These are phyloP conservation scores for Solanum virginianum DNA, from an alignment of 257 asterid species.

Conservation along the genomic window DNA sequence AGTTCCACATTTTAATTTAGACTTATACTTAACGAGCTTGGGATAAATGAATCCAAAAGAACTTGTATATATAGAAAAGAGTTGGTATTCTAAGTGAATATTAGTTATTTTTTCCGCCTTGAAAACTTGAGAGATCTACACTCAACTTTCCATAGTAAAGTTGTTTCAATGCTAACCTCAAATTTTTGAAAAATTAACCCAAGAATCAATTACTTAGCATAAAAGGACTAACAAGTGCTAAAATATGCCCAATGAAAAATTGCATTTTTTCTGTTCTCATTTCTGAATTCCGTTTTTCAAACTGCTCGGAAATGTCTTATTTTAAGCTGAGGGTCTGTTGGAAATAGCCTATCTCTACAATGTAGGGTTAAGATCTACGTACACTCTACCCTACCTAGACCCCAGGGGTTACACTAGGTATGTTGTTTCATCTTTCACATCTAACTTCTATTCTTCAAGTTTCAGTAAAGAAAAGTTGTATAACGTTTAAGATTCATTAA, in stretches of 20 bases:
- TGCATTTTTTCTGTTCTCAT: not conserved
- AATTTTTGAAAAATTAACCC: not conserved
- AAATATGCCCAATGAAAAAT: not conserved
- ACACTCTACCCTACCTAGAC: not conserved
- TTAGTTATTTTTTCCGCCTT: not conserved
- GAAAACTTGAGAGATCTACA: not conserved
- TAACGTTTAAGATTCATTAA: not conserved
- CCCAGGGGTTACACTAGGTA: not conserved
- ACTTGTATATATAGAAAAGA: not conserved
- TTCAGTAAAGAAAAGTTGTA: not conserved
- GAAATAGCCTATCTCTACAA: not conserved
- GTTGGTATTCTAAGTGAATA: not conserved
- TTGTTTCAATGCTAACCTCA: not conserved
- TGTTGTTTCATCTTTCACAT: not conserved
- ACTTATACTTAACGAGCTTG: not conserved
- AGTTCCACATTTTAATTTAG: not conserved
- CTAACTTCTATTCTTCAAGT: not conserved
- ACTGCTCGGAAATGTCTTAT: not conserved
- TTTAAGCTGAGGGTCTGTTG: not conserved
- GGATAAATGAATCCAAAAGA: conserved; percentile 1
- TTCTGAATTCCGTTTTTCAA: not conserved
- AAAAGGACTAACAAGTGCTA: not conserved
- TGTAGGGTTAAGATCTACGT: not conserved
- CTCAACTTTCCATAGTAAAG: not conserved
- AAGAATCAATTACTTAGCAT: not conserved